These are phyloP conservation scores for Pterula multifida DNA, from an alignment of 1,284 basidiomycete genomes.

Conservation along the genomic window DNA sequence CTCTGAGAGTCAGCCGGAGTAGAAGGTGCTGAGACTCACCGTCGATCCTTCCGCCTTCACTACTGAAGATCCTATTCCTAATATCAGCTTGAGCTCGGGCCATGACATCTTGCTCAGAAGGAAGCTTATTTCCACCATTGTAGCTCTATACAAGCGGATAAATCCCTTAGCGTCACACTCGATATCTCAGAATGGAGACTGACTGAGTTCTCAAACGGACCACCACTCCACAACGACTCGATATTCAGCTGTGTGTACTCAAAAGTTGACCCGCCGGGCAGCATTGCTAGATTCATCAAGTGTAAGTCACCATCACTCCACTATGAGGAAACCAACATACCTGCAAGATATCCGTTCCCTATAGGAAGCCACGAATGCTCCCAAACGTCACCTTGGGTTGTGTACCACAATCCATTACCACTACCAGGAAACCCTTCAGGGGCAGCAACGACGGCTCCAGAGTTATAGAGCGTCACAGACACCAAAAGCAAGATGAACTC, in stretches of 20 bases:
- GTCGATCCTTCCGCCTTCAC: slow-evolving; percentile 44
- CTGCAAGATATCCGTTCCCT: slow-evolving; percentile 64
- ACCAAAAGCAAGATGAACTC: no score
- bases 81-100: slow-evolving; percentile 39
- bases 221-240: slow-evolving; percentile 67
- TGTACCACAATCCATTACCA: slow-evolving; percentile 69
- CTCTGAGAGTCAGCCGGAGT: no score
- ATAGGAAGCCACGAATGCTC: slow-evolving; percentile 48
- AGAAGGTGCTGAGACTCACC: slow-evolving; percentile 24
- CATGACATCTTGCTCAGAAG: slow-evolving; percentile 30
- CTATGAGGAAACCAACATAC: slow-evolving; percentile 20
- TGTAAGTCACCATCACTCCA: slow-evolving; percentile 4
- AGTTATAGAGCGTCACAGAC: no score
- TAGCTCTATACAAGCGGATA: slow-evolving; percentile 32
- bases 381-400: slow-evolving; percentile 40
- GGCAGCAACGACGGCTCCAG: slow-evolving; percentile 11
- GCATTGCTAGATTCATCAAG: slow-evolving; percentile 34
- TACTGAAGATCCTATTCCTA: slow-evolving; percentile 45
- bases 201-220: slow-evolving; percentile 52
- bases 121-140: slow-evolving; percentile 56
- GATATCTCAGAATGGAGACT: slow-evolving; percentile 3
- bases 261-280: slow-evolving; percentile 45
- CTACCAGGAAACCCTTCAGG: slow-evolving; percentile 49
- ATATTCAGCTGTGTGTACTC: slow-evolving; percentile 61
- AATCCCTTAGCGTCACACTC: neutral